phyloP scores from a whole-genome alignment of 208 protist species.

The Trichomonas vaginalis region DNA sequence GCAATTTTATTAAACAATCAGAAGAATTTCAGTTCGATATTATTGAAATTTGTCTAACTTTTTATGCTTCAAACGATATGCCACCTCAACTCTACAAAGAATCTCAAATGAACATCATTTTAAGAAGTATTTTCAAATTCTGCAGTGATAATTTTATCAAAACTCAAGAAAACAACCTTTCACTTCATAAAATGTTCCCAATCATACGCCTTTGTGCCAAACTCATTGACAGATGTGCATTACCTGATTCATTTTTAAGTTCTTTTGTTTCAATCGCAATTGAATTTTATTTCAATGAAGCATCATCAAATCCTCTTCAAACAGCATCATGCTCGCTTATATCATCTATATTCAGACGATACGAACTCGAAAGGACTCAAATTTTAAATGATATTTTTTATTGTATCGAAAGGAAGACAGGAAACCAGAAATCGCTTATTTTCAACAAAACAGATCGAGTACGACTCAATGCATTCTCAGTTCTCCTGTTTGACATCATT shows the following conservation, averaged over 20 bases:
- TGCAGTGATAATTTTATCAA: background rate
- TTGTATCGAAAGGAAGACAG: background rate
- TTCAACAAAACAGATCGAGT: background rate
- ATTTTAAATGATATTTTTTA: background rate
- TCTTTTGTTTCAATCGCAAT: background rate
- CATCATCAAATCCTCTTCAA: background rate
- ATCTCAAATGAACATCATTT: background rate
- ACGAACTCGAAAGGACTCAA: background rate
- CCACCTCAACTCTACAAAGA: background rate
- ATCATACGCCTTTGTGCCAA: background rate
- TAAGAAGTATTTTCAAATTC: background rate
- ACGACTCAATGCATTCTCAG: background rate
- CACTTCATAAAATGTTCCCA: background rate
- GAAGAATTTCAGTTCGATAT: background rate
- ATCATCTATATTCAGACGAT: background rate
- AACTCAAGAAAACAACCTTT: background rate
- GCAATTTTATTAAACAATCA: background rate
- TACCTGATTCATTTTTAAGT: background rate
- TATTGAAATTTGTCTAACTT: background rate
- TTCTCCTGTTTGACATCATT: background rate
- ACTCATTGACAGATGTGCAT: background rate
- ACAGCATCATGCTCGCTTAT: background rate
- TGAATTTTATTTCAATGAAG: background rate
- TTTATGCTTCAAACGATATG: background rate
- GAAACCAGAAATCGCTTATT: background rate